phyloP scores from a whole-genome alignment of 1,139 yeast species.

The Yamadazyma friedrichii region DNA sequence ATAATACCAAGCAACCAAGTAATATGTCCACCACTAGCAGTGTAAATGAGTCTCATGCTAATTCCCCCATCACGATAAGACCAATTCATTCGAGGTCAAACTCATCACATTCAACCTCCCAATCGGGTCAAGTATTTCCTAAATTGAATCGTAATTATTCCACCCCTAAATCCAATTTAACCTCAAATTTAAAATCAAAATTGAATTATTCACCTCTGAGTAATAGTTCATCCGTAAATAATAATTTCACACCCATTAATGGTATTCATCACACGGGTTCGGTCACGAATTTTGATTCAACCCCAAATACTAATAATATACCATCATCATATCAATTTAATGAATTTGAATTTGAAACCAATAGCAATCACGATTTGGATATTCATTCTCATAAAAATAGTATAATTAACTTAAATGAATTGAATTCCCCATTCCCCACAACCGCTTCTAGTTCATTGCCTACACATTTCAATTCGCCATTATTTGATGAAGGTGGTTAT shows the following conservation, averaged over 20 bases:
- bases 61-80: neutral
- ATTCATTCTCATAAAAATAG: constrained; percentile 16
- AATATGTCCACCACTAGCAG: neutral
- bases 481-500: constrained; percentile 14
- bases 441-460: constrained; percentile 12
- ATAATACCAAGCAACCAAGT: neutral
- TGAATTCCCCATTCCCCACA: constrained; percentile 1
- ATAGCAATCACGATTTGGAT: constrained; percentile 3
- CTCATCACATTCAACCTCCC: constrained; percentile 1
- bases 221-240: neutral
- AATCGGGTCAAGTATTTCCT: constrained; percentile 1
- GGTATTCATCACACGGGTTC: neutral
- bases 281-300: neutral
- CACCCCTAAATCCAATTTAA: constrained; percentile 4
- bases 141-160: constrained; percentile 2
- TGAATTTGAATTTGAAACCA: constrained; percentile 8
- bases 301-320: constrained; percentile 4
- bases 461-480: constrained; percentile 14
- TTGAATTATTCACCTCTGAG: constrained; percentile 2
- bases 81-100: constrained; percentile 3
- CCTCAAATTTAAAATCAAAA: constrained; percentile 3
- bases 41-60: neutral
- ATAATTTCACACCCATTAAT: neutral
- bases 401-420: constrained; percentile 12
- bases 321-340: constrained; percentile 6